Conservation (phyloP, 768 basidiomycete genomes). For the Tulasnella calospora region DNA sequence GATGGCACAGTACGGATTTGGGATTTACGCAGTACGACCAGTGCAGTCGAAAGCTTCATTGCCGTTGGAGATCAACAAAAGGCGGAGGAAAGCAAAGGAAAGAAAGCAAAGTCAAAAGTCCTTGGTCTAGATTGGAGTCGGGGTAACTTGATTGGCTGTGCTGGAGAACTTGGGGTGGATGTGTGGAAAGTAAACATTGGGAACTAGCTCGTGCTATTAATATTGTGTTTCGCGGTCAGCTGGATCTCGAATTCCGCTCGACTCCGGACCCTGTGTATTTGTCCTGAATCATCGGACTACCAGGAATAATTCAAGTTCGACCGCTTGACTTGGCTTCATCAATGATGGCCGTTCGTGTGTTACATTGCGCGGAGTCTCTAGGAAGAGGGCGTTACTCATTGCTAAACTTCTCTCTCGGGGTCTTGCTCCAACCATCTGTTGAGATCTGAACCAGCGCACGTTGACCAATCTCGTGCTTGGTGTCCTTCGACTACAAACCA, state of each 20-base stretch:
- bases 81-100: background rate
- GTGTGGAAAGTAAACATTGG: constrained; percentile 19
- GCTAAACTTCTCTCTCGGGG: no score
- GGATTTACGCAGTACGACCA: constrained; percentile 68
- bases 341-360: no score
- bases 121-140: constrained; percentile 20
- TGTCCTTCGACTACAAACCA: no score
- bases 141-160: constrained; percentile 22
- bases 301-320: no score
- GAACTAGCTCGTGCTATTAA: background rate
- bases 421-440: no score
- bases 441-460: no score
- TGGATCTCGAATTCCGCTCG: background rate
- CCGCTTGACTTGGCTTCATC: no score
- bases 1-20: constrained; percentile 73
- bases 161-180: constrained; percentile 21
- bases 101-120: constrained; percentile 1
- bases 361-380: no score
- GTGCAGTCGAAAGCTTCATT: constrained; percentile 57
- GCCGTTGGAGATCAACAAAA: constrained; percentile 9
- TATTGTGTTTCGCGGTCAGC: background rate
- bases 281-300: no score
- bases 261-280: background rate
- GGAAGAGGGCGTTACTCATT: no score
- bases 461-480: no score